phyloP scores from a whole-genome alignment of 129 eudicot species.

The Cynara cardunculus region DNA sequence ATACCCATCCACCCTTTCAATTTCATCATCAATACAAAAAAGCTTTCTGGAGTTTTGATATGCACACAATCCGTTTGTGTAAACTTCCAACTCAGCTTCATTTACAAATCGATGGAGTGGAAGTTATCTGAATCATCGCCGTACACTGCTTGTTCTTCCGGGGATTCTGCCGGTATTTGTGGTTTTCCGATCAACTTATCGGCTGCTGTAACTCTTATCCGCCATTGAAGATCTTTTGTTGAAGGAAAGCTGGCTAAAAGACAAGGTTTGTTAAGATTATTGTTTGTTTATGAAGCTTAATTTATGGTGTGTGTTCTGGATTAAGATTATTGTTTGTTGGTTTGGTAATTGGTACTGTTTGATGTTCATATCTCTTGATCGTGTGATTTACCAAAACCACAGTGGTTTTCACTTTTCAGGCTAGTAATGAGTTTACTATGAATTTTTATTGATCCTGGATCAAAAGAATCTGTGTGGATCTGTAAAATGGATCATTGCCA shows the following conservation, averaged over 20 bases:
- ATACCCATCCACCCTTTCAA: constrained; percentile 18
- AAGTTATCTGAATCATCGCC: constrained; percentile 35
- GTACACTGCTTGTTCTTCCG: constrained; percentile 1
- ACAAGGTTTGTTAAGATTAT: constrained; percentile 18
- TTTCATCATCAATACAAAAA: constrained; percentile 13
- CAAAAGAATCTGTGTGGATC: constrained; percentile 12
- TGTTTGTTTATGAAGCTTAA: background rate
- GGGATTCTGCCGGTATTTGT: constrained; percentile 19
- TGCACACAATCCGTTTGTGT: constrained; percentile 32
- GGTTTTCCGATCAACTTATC: constrained; percentile 11
- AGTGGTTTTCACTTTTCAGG: background rate
- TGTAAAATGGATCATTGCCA: constrained; percentile 10
- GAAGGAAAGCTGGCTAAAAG: constrained; percentile 25
- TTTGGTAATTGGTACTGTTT: background rate
- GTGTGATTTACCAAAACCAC: background rate
- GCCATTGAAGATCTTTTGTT: constrained; percentile 18
- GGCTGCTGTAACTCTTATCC: constrained; percentile 12
- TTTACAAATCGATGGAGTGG: constrained; percentile 33
- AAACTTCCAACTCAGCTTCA: constrained; percentile 8
- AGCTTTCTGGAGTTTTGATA: constrained; percentile 17
- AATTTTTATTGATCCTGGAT: constrained; percentile 4
- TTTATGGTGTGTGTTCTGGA: background rate
- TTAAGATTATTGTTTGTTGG: background rate
- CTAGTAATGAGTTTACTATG: constrained; percentile 8
- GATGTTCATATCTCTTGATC: background rate